Evolutionary conservation across 1,284 basidiomycete genomes (phyloP).

Genomic region (Boletus mariae): DNA sequence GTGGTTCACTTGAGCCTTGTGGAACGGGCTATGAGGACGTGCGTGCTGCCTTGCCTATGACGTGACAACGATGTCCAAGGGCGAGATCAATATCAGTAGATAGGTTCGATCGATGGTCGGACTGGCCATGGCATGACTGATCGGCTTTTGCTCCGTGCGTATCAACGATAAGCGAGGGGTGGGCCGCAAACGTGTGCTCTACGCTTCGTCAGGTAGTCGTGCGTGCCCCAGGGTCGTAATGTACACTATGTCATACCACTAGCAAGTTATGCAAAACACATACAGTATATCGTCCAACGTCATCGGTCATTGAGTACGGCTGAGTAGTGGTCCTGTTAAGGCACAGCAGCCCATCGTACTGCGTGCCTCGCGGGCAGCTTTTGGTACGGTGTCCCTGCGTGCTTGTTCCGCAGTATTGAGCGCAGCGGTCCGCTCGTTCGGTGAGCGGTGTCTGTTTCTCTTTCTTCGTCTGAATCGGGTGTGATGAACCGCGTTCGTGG

Average conservation of each 20-base stretch:
- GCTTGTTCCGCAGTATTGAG: slow-evolving; percentile 18
- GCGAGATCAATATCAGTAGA: background rate
- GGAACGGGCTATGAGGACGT: background rate
- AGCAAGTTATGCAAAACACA: background rate
- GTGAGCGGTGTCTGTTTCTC: background rate
- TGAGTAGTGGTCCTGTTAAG: background rate
- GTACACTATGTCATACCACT: background rate
- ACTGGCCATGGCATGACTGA: background rate
- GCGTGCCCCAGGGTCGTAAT: background rate
- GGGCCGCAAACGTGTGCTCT: background rate
- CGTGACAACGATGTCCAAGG: background rate
- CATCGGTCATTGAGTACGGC: background rate
- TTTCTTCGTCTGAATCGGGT: background rate
- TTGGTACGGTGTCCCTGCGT: slow-evolving; percentile 8
- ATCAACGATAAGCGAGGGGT: background rate
- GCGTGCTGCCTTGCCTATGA: background rate
- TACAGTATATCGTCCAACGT: background rate
- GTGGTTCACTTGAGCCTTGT: background rate
- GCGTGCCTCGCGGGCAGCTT: background rate
- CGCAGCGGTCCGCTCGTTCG: slow-evolving; percentile 8
- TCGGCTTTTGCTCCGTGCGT: background rate
- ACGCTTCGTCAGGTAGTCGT: background rate
- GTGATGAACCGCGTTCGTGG: slow-evolving; percentile 17
- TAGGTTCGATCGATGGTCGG: background rate
- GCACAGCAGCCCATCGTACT: background rate